These are phyloP conservation scores for Candida piceae DNA, from an alignment of 805 yeast genomes.

Conservation along the genomic window DNA sequence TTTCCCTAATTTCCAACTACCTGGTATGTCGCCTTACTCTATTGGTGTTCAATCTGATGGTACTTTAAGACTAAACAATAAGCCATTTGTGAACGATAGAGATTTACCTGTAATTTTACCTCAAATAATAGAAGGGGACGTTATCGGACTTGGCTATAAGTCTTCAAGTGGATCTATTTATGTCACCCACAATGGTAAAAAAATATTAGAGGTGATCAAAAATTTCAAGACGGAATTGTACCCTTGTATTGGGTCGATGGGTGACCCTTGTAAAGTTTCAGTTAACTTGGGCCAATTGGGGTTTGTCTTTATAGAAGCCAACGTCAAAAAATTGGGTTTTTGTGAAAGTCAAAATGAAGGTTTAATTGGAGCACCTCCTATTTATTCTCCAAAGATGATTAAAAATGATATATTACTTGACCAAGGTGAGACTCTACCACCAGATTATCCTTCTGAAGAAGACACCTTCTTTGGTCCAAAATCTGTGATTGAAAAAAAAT, in stretches of 20 bases:
- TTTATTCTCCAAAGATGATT: constrained; percentile 26
- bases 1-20: constrained; percentile 68
- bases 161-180: constrained; percentile 44
- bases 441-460: constrained; percentile 60
- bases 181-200: constrained; percentile 52
- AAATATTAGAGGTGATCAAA: constrained; percentile 44
- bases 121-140: constrained; percentile 46
- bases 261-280: constrained; percentile 44
- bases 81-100: constrained; percentile 48
- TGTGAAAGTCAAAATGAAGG: constrained; percentile 44
- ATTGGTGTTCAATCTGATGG: constrained; percentile 74
- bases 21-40: constrained; percentile 68
- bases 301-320: constrained; percentile 85
- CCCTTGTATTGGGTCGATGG: constrained; percentile 51
- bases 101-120: constrained; percentile 44
- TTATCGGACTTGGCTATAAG: constrained; percentile 52
- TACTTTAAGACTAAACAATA: constrained; percentile 53
- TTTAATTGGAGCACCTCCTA: constrained; percentile 35
- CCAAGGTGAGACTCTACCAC: constrained; percentile 70
- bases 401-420: constrained; percentile 52
- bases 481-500: constrained; percentile 11
- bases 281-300: constrained; percentile 84
- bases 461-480: constrained; percentile 54
- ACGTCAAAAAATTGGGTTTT: constrained; percentile 56
- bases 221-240: constrained; percentile 45